Conservation (phyloP, 106 monocot genomes). For the Xerophyta viscosa region DNA sequence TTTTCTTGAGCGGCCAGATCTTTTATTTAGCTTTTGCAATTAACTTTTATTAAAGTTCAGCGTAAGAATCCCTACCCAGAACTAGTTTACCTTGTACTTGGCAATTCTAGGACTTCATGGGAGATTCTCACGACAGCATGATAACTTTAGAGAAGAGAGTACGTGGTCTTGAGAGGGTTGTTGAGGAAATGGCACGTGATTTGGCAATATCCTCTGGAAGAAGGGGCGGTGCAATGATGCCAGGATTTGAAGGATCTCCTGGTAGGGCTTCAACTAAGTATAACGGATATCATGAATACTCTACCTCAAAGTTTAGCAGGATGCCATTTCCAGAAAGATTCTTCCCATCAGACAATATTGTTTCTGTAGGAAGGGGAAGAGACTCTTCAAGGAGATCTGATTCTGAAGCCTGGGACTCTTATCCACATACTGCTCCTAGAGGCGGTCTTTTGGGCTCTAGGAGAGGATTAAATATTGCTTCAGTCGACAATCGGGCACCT, state of each 20-base stretch:
- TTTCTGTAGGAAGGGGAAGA: constrained; percentile 38
- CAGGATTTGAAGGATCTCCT: constrained; percentile 67
- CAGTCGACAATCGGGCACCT: constrained; percentile 35
- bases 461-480: constrained; percentile 39
- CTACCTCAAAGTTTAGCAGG: constrained; percentile 57
- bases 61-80: too few species aligned
- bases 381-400: constrained; percentile 80
- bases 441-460: constrained; percentile 25
- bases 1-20: too few species aligned
- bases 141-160: constrained; percentile 86
- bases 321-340: constrained; percentile 61
- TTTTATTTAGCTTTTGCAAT: too few species aligned
- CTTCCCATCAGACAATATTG: constrained; percentile 41
- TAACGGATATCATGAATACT: constrained; percentile 60
- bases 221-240: constrained; percentile 46
- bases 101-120: constrained; percentile 84
- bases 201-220: constrained; percentile 57
- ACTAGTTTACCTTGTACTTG: background rate
- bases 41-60: too few species aligned
- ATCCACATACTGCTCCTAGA: constrained; percentile 37
- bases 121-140: constrained; percentile 92
- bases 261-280: constrained; percentile 63
- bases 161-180: constrained; percentile 82
- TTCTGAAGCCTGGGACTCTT: constrained; percentile 51
- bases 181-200: constrained; percentile 93